A percentile compares a stretch with the other conserved stretches of the same genome.
phyloP scores from a whole-genome alignment of 495 filamentous ascomycete species.

The Tuber microsphaerosporum region DNA sequence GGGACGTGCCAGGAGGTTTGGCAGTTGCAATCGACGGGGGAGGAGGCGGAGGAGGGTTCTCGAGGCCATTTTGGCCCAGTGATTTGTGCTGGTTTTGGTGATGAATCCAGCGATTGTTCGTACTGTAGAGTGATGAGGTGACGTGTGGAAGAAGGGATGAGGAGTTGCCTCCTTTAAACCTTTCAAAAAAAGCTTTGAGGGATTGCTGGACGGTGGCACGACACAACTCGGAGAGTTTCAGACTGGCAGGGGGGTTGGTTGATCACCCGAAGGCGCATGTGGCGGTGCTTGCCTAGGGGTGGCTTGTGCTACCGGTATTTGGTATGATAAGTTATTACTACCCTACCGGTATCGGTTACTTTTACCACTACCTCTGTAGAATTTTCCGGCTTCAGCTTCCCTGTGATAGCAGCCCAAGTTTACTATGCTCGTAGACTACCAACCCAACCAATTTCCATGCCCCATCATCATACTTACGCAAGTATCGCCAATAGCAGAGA shows the following conservation, averaged over 20 bases:
- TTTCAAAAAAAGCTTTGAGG: too few relatives aligned
- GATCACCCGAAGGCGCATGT: not conserved
- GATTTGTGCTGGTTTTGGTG: not conserved
- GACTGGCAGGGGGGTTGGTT: not conserved
- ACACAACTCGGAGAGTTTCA: too few relatives aligned
- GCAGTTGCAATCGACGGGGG: not conserved
- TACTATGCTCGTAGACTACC: not conserved
- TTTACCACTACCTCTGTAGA: too few relatives aligned
- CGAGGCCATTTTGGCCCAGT: constrained; percentile 18
- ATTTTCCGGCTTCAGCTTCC: not conserved
- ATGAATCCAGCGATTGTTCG: not conserved
- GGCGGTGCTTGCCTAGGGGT: not conserved
- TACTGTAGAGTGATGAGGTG: not conserved
- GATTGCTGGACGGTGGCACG: too few relatives aligned
- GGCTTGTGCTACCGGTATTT: too few relatives aligned
- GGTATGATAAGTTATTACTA: too few relatives aligned
- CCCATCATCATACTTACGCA: not conserved
- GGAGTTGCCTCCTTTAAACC: not conserved
- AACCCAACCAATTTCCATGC: not conserved
- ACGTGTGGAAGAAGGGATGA: not conserved
- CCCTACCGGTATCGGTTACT: too few relatives aligned
- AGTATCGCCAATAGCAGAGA: not conserved
- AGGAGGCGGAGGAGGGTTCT: constrained; percentile 18
- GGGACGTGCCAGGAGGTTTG: not conserved
- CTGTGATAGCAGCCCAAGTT: not conserved